Base-by-base conservation (phyloP, 768 basidiomycete genomes). In the Trametes maxima region DNA sequence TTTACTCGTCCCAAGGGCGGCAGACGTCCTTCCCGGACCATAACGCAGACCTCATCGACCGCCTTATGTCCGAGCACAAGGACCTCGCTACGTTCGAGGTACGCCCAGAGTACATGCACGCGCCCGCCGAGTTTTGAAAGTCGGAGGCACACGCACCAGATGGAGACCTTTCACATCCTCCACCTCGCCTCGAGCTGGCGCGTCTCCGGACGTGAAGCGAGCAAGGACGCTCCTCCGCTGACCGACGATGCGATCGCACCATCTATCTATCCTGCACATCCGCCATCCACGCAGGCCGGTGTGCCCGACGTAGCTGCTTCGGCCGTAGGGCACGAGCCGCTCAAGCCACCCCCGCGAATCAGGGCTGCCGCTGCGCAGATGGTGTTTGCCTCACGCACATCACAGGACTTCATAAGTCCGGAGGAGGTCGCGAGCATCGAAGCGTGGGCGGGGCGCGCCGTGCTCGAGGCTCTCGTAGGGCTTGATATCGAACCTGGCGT, bases 1-100 rank as follows among this genome's bases (percentile, higher is more conserved):
- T 92, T 75, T 93, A 93, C 76, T 91, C 90, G 50, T 92, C 90
- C 13, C 92, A 93, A 75, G 92, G 92, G 46, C 82, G 92, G 64
- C 85, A 86, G 67, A 92, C 90, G 2, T 88, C 89, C 5, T 93
- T 93, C 69, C 84, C 84, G 37, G 91, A 93, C 73, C 78, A 83
- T 69, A 94, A 93, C 70, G 76, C 77, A 35, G 74, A 78, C 67
- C 80, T 93, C 56, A 83, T 92, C 53, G 78, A 83, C 50, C 73
- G 79, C 42, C 73, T 93, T 46, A 77, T 80, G 67, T 68, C 72
- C 33, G 73, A 77, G n/a, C 76, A 84, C 45, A 72, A 76, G 45
- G 82, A 85, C 53, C 73, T 90, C 46, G 78, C 84, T 3, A 89
- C 88, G 6, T 77, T 93, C 57, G 92, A 93, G 82, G 90, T 89